A percentile compares a stretch with the other conserved stretches of the same genome.
These are phyloP conservation scores for Aspergillus conjunctus DNA, from an alignment of 495 filamentous ascomycete species.

Conservation along the genomic window DNA sequence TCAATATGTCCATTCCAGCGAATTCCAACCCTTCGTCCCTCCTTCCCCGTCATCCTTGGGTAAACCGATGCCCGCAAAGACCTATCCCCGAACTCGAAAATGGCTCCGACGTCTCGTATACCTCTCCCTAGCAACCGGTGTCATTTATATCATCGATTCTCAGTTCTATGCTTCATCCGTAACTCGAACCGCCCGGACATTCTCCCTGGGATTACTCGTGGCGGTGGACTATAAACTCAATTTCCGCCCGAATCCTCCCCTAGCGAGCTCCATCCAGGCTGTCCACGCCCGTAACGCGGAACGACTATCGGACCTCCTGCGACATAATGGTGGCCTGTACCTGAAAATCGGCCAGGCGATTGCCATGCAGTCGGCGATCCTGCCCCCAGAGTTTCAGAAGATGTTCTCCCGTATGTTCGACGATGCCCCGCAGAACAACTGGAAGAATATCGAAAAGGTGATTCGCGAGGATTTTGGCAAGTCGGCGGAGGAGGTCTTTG, in stretches of 20 bases:
- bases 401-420: constrained; percentile 98
- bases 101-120: constrained; percentile 75
- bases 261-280: constrained; percentile 65
- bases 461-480: constrained; percentile 86
- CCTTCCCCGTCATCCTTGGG: constrained; percentile 80
- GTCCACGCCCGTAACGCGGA: constrained; percentile 83
- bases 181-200: constrained; percentile 78
- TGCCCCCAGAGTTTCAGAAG: constrained; percentile 90
- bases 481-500: constrained; percentile 84
- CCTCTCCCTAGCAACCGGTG: constrained; percentile 58
- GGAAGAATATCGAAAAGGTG: constrained; percentile 83
- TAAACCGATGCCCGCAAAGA: constrained; percentile 64
- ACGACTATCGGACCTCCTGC: constrained; percentile 74
- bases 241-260: constrained; percentile 75
- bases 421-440: constrained; percentile 93
- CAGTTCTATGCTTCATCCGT: constrained; percentile 76
- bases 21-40: constrained; percentile 73
- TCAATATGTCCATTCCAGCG: constrained; percentile 34
- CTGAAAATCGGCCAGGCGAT: constrained; percentile 98
- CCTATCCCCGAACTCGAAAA: constrained; percentile 66
- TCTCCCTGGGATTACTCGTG: constrained; percentile 75
- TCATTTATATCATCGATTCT: constrained; percentile 66
- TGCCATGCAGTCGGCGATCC: constrained; percentile 92
- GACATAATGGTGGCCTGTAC: constrained; percentile 88
- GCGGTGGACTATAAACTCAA: constrained; percentile 96